Evolutionary conservation across 2,329 filamentous ascomycete species (phyloP).

Genomic region (Golovinomyces cichoracearum): DNA sequence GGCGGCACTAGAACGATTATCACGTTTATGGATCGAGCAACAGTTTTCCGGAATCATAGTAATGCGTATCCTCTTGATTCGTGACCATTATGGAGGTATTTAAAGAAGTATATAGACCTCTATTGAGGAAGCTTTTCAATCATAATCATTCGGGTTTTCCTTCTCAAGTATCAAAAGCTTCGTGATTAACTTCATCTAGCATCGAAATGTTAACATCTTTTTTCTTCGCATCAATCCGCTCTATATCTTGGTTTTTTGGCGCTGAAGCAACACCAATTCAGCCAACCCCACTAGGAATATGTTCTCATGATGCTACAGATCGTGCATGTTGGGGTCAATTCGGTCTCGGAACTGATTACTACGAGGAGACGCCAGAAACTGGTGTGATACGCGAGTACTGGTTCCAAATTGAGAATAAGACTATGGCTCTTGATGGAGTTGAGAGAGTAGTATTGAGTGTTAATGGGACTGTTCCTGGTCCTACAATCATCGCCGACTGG

Average conservation of each 20-base stretch:
- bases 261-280: not conserved
- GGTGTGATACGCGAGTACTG: slow-evolving; percentile 22
- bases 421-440: slow-evolving; percentile 14
- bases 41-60: no score
- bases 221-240: not conserved
- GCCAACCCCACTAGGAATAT: slow-evolving; percentile 1
- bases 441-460: slow-evolving; percentile 9
- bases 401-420: slow-evolving; percentile 9
- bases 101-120: not conserved
- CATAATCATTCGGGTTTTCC: not conserved
- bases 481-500: slow-evolving; percentile 4
- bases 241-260: not conserved
- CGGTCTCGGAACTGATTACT: slow-evolving; percentile 20
- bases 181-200: not conserved
- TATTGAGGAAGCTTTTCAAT: not conserved
- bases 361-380: slow-evolving; percentile 17
- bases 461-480: slow-evolving; percentile 4
- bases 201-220: not conserved
- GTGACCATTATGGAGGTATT: no score
- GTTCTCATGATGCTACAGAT: slow-evolving; percentile 8
- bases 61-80: no score
- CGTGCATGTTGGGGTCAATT: slow-evolving; percentile 22
- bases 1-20: no score
- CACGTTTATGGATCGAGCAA: no score
- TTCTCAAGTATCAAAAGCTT: not conserved